These are phyloP conservation scores for Chaetomium globosum DNA, from an alignment of 2,329 filamentous ascomycete genomes.

Conservation along the genomic window DNA sequence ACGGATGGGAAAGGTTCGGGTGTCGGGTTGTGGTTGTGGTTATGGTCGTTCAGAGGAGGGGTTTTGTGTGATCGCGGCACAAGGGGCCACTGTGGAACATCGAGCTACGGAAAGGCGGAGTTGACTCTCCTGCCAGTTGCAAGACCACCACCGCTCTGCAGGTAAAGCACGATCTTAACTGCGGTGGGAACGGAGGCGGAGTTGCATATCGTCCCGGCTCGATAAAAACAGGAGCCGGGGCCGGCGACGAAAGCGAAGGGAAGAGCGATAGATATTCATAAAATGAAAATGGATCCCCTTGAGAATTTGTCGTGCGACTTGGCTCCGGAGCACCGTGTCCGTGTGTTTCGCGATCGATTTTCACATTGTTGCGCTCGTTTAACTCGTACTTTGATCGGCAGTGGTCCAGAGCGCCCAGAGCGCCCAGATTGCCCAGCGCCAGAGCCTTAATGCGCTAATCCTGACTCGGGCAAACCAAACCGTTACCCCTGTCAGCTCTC, in stretches of 20 bases:
- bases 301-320: neutral
- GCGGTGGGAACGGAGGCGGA: neutral
- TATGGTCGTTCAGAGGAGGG: neutral
- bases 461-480: neutral
- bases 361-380: too few relatives aligned
- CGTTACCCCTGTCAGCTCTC: neutral
- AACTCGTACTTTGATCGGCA: neutral
- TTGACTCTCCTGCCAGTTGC: neutral
- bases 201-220: neutral
- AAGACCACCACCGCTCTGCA: neutral
- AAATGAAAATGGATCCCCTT: neutral
- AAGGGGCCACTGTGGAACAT: neutral
- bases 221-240: neutral
- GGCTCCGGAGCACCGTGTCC: neutral
- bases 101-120: neutral
- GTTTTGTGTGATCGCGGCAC: neutral
- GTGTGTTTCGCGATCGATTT: neutral
- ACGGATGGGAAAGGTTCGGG: neutral
- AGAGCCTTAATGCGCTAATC: neutral
- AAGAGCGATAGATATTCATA: neutral
- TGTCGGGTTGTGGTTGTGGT: neutral
- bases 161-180: neutral
- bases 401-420: neutral
- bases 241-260: neutral
- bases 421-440: neutral